A percentile compares a stretch with the other conserved stretches of the same genome.
Conservation (phyloP, 176 grass and related monocot genomes). For the Triticum dicoccoides region DNA sequence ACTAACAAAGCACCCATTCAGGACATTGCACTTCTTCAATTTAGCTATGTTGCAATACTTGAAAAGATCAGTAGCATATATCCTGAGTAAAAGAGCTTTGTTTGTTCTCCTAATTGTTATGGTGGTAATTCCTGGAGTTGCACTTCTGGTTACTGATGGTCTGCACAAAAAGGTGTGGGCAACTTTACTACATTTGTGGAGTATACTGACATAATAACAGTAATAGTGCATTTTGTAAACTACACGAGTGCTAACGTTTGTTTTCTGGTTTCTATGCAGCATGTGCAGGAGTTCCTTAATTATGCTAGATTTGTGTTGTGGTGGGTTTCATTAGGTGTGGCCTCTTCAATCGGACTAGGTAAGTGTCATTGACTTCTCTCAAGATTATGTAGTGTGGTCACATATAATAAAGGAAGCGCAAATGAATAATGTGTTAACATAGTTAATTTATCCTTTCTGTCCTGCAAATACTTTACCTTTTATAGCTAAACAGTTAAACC, state of each 20-base stretch:
- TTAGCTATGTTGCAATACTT: conserved; percentile 69
- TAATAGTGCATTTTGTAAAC: conserved; percentile 3
- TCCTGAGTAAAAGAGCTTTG: conserved; percentile 58
- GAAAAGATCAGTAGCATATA: conserved; percentile 61
- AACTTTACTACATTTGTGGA: neutral
- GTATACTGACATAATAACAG: neutral
- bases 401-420: neutral
- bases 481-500: conserved; percentile 18
- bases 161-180: conserved; percentile 66
- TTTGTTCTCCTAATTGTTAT: conserved; percentile 56
- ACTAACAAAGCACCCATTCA: conserved; percentile 76
- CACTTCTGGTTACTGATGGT: conserved; percentile 47
- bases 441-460: conserved; percentile 1
- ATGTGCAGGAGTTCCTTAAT: conserved; percentile 70
- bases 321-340: conserved; percentile 91
- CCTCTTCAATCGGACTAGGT: conserved; percentile 96
- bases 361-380: conserved; percentile 36
- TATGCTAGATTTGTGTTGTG: conserved; percentile 82
- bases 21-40: conserved; percentile 64
- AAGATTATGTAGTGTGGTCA: neutral
- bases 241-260: conserved; percentile 15
- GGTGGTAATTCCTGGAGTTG: conserved; percentile 41
- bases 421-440: conserved; percentile 2
- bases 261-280: conserved; percentile 54
- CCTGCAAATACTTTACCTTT: neutral